These are phyloP conservation scores for Cytospora mali DNA, from an alignment of 2,329 filamentous ascomycete species.

Conservation along the genomic window DNA sequence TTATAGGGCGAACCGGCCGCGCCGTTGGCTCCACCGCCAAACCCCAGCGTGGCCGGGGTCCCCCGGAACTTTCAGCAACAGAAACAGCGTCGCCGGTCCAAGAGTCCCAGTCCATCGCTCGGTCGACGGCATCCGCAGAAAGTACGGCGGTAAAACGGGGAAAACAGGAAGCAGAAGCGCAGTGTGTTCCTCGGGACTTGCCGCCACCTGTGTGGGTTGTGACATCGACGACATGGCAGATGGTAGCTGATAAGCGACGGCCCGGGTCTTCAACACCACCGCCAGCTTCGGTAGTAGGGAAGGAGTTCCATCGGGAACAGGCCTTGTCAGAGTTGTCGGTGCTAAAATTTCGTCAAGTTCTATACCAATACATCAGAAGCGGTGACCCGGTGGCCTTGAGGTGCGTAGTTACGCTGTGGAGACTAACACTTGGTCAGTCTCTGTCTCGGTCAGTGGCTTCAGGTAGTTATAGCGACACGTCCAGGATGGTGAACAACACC, in stretches of 20 bases:
- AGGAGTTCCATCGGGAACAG: background rate
- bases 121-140: slow-evolving; percentile 7
- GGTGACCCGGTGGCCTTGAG: background rate
- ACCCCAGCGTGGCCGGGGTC: background rate
- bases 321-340: too few species aligned
- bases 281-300: background rate
- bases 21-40: background rate
- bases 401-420: background rate
- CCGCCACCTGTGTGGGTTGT: background rate
- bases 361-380: background rate
- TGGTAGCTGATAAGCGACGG: background rate
- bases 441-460: background rate
- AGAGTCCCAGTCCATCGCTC: slow-evolving; percentile 14
- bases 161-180: background rate
- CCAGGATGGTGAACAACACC: background rate
- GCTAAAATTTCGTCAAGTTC: background rate
- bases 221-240: background rate
- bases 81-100: slow-evolving; percentile 7
- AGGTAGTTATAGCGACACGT: background rate
- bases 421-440: background rate
- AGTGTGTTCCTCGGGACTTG: background rate
- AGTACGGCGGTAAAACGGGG: slow-evolving; percentile 1
- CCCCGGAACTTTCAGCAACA: background rate
- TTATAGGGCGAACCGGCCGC: background rate
- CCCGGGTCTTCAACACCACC: background rate